These are phyloP conservation scores for Selaginella tamariscina DNA, from an alignment of 75 land plant species.

Conservation along the genomic window DNA sequence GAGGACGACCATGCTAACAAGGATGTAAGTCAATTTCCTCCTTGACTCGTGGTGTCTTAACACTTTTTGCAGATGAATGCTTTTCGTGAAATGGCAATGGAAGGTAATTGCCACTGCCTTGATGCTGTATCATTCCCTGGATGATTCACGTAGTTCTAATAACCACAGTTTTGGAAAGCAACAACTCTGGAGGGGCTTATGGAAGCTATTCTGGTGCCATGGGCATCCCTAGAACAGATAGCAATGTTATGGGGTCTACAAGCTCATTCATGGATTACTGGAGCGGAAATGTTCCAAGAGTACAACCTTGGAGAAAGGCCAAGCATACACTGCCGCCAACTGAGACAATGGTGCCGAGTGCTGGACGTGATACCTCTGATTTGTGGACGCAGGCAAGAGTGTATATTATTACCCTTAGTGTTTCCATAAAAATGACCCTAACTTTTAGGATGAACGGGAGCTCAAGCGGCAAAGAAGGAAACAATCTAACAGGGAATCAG, in stretches of 20 bases:
- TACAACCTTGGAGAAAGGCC: neutral
- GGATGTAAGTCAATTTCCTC: neutral
- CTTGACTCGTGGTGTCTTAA: neutral
- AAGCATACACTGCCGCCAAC: neutral
- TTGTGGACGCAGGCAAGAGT: neutral
- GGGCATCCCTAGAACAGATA: no score
- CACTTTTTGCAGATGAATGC: neutral
- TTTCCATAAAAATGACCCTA: neutral
- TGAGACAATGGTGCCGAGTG: neutral
- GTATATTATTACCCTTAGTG: neutral
- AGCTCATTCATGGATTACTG: neutral
- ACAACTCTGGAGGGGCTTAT: neutral
- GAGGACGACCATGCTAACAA: neutral
- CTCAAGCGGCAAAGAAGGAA: conserved; percentile 69
- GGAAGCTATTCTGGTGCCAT: neutral
- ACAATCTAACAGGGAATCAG: conserved; percentile 76
- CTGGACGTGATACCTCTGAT: neutral
- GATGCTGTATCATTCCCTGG: no score
- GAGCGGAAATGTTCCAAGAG: neutral
- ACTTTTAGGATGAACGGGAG: conserved; percentile 63
- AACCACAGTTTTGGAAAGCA: neutral
- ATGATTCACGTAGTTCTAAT: neutral
- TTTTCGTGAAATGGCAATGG: neutral
- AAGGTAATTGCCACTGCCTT: neutral
- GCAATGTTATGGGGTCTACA: neutral